Evolutionary conservation across 306 rosid genomes (phyloP), one percentile per base, ranked within the genome.

Genomic region (Ormosia emarginata): DNA sequence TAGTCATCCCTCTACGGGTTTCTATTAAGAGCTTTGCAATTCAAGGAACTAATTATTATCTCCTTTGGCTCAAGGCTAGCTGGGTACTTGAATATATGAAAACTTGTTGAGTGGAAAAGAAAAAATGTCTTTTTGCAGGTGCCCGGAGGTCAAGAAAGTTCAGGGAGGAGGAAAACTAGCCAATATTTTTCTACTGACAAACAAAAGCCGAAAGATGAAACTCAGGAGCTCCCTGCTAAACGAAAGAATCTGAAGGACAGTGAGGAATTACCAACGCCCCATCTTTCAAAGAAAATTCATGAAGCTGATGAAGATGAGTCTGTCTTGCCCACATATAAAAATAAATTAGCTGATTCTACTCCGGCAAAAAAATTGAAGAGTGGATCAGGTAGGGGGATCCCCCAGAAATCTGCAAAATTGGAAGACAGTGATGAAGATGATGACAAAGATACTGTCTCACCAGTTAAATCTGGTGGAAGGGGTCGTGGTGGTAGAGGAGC

Each of bases 401-500:
- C 88, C 9, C 84, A 81, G 68, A 92, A 89, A 73, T 77, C 84
- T 81, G 74, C 37, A 7, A 87, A 74, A 41, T 57, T 81, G 78
- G 90, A 95, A 79, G 97, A 86, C 84, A 78, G 86, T 55, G 91
- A 91, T 13, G 91, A 80, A 49, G 94, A 90, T 69, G 92, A 88
- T 57, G 91, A 84, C 12, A 68, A 90, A 83, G 86, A 77, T 55
- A 74, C 36, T 0, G 89, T 52, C 32, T 7, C 88, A 65, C 86
- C 88, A 49, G 72, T n/a, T 62, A 92, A 89, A 81, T 84, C 96
- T 65, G 88, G 83, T 69, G 97, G 99, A 79, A 89, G 94, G 86
- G 97, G 97, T 62, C 90, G 87, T 44, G 97, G 95, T 50, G 97
- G 95, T 82, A 90, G 91, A 86, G 94, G 97, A 81, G 72, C 92